Percentiles rank a stretch among this genome's conserved stretches.
Evolutionary conservation across 1,284 basidiomycete species (phyloP).

Genomic region (Moesziomyces globuligerus): DNA sequence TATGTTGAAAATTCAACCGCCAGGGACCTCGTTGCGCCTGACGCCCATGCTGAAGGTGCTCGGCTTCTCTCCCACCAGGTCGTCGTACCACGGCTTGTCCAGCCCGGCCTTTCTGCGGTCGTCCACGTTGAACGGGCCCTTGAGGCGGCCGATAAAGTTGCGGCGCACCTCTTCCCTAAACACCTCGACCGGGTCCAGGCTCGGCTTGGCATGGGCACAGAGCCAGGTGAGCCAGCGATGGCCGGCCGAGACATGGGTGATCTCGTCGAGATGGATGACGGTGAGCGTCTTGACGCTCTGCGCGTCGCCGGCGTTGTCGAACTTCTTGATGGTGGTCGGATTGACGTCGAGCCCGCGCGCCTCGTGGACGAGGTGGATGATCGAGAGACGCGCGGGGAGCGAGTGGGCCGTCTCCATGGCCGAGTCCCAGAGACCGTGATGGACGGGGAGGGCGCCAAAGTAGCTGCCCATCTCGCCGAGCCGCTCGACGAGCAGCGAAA

Average conservation of each 20-base stretch:
- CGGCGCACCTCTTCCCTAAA: slow-evolving; percentile 80
- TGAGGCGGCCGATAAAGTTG: slow-evolving; percentile 82
- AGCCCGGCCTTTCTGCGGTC: slow-evolving; percentile 77
- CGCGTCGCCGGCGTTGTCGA: slow-evolving; percentile 76
- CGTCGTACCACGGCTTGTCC: slow-evolving; percentile 66
- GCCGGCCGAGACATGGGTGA: slow-evolving; percentile 80
- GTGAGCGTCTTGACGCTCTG: slow-evolving; percentile 73
- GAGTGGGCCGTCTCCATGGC: slow-evolving; percentile 79
- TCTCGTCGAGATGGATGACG: slow-evolving; percentile 75
- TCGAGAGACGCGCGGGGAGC: slow-evolving; percentile 80
- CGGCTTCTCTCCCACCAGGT: slow-evolving; percentile 74
- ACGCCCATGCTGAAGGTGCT: slow-evolving; percentile 36
- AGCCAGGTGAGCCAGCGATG: slow-evolving; percentile 86
- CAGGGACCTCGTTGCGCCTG: slow-evolving; percentile 46
- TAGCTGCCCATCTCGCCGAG: slow-evolving; percentile 75
- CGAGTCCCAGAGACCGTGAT: slow-evolving; percentile 78
- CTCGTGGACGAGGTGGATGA: slow-evolving; percentile 90
- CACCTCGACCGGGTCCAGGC: slow-evolving; percentile 75
- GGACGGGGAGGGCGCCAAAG: slow-evolving; percentile 73
- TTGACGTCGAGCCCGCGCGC: slow-evolving; percentile 83
- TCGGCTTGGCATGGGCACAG: slow-evolving; percentile 72
- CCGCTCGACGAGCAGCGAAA: slow-evolving; percentile 69
- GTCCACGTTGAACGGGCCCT: slow-evolving; percentile 83
- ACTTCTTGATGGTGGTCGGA: slow-evolving; percentile 82
- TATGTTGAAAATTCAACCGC: slow-evolving; percentile 18